phyloP scores from a whole-genome alignment of 208 protist genomes.

The Jaenimonas drosophilae region DNA sequence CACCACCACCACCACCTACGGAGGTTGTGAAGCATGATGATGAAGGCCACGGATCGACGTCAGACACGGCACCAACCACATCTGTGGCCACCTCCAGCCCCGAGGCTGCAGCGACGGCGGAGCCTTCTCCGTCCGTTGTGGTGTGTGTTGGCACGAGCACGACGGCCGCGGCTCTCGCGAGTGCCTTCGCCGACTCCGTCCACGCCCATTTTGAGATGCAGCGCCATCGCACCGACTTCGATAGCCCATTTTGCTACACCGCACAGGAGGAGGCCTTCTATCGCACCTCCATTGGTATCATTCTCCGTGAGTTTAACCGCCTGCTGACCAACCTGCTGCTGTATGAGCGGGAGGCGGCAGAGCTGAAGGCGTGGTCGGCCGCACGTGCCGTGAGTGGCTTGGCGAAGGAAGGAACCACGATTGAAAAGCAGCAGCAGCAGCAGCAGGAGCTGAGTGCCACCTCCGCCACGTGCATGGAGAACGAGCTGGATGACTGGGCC shows the following conservation, averaged over 20 bases:
- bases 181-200: constrained; percentile 37
- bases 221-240: constrained; percentile 43
- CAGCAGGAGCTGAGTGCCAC: not conserved
- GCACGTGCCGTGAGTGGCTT: constrained; percentile 3
- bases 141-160: constrained; percentile 12
- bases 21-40: no score
- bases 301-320: constrained; percentile 39
- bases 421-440: not conserved
- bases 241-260: constrained; percentile 51
- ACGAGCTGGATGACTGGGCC: constrained; percentile 7
- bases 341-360: constrained; percentile 61
- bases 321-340: constrained; percentile 44
- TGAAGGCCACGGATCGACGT: no score
- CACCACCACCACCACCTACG: no score
- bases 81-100: no score
- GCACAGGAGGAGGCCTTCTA: constrained; percentile 62
- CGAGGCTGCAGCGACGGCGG: not conserved
- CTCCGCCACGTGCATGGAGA: not conserved
- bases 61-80: no score
- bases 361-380: constrained; percentile 33
- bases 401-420: not conserved
- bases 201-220: constrained; percentile 26
- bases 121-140: not conserved
- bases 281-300: constrained; percentile 25
- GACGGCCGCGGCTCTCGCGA: constrained; percentile 35